Conservation (phyloP, 2,329 filamentous ascomycete species). For the Rhinocladiella similis region DNA sequence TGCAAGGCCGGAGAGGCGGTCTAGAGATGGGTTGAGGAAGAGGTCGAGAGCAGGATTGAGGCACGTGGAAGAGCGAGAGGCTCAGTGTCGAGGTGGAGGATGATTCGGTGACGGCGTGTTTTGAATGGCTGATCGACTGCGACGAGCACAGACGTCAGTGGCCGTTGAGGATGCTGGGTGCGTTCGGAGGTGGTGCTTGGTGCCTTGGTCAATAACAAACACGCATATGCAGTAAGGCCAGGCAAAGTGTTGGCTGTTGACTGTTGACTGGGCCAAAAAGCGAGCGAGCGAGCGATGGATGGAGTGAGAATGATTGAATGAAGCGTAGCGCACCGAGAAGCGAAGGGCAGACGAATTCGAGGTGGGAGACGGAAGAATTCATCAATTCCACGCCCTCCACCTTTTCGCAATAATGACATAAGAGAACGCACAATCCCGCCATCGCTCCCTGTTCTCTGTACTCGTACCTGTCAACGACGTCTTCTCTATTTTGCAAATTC, state of each 20-base stretch:
- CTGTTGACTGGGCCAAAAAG: not conserved
- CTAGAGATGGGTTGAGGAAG: constrained; percentile 1
- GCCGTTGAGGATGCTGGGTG: no score
- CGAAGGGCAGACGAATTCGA: not conserved
- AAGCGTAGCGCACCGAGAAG: not conserved
- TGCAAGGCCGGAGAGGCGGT: constrained; percentile 13
- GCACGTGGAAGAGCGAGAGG: constrained; percentile 28
- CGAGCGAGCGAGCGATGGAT: no score
- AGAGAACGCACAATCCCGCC: not conserved
- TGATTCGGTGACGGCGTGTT: constrained; percentile 20
- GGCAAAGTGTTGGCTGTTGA: not conserved
- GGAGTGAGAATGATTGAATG: no score
- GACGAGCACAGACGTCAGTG: not conserved
- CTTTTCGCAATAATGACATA: not conserved
- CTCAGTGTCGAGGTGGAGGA: constrained; percentile 16
- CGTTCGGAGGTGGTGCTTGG: no score
- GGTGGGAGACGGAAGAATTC: not conserved
- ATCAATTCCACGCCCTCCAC: not conserved
- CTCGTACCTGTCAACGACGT: not conserved
- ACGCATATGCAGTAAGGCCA: not conserved
- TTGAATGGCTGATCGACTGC: constrained; percentile 1
- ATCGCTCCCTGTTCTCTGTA: not conserved
- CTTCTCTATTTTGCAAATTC: not conserved
- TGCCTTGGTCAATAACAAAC: not conserved
- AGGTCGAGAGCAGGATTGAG: constrained; percentile 7